Base-by-base conservation (phyloP, 2,329 filamentous ascomycete genomes). In the Ophiostoma novo-ulmi region DNA sequence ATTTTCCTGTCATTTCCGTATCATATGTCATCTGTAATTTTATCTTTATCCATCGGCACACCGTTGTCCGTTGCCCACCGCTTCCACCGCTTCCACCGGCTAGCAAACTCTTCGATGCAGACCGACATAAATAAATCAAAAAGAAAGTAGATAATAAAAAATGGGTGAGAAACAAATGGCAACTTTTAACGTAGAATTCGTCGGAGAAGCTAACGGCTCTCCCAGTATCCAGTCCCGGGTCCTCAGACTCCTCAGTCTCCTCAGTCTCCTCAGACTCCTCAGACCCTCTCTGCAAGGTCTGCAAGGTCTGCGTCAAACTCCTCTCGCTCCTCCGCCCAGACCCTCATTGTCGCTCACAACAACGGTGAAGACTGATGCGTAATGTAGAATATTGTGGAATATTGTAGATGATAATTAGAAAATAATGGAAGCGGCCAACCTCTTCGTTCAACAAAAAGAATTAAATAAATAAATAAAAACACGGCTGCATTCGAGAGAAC, bases 91-190 rank as follows among this genome's bases (percentile, higher is more conserved):
- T 31, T 44, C 13, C 41, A 44, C 13, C 41, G 17, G 41, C 41
- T 48, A 58, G 52, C n/a, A 58, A 58, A 58, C 10, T 58, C 52
- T 58, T 58, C n/a, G 52, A 58, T 58, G 52, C 52, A 58, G 44
- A 14, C 52, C 8, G 26, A 58, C 26, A 58, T 58, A 58, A 58
- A 58, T n/a, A 58, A 58, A 31, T 58, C 52, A 58, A 58, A 58
- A 58, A 26, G 22, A 58, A 58, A 58, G 0, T 22, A 26, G 20
- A 58, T 4, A 58, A 58, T 26, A 22, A 58, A 58, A 58, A 58
- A 26, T 58, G 10, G 52, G 52, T 13, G 22, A 22, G 52, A 26
- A 31, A 58, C 31, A 22, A 58, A 58, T 26, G 52, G 52, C 52
- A 22, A 22, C 10, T 26, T 26, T 26, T 3, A 31, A 26, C 22